Percentiles rank a stretch among this genome's conserved stretches.
These are phyloP conservation scores for Fraxinus platypoda DNA, from an alignment of 305 asterid genomes.

Conservation along the genomic window DNA sequence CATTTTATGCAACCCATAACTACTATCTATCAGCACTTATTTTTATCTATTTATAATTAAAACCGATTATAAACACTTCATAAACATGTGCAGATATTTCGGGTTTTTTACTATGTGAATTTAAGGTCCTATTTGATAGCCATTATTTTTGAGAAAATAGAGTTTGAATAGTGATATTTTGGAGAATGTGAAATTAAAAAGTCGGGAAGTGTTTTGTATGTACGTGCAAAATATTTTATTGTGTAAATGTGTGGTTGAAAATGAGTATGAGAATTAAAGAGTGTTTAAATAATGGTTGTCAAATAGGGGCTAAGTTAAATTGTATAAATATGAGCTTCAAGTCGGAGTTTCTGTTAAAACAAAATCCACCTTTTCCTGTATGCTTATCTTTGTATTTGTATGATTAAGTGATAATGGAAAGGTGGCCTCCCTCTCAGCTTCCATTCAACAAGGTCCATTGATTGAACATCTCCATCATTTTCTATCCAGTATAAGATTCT, in stretches of 20 bases:
- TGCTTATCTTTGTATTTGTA: not conserved
- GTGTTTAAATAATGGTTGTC: no score
- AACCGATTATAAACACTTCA: not conserved
- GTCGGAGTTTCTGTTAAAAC: not conserved
- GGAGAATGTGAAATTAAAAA: no score
- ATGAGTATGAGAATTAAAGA: no score
- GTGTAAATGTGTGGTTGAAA: no score
- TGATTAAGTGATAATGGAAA: not conserved
- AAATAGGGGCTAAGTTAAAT: no score
- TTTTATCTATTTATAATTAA: no score
- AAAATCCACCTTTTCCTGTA: conserved; percentile 3
- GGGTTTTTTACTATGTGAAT: not conserved
- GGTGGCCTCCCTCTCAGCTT: conserved; percentile 17
- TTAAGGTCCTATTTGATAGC: no score
- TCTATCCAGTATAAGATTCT: not conserved
- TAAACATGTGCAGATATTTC: not conserved
- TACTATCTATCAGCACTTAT: not conserved
- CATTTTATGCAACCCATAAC: not conserved
- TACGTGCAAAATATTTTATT: no score
- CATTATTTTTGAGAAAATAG: no score
- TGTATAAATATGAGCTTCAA: not conserved
- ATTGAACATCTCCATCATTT: not conserved
- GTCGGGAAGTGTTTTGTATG: no score
- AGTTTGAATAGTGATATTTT: no score
- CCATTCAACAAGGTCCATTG: conserved; percentile 11